These are phyloP conservation scores for Orbilia oligospora DNA, from an alignment of 2,329 filamentous ascomycete genomes.

Conservation along the genomic window DNA sequence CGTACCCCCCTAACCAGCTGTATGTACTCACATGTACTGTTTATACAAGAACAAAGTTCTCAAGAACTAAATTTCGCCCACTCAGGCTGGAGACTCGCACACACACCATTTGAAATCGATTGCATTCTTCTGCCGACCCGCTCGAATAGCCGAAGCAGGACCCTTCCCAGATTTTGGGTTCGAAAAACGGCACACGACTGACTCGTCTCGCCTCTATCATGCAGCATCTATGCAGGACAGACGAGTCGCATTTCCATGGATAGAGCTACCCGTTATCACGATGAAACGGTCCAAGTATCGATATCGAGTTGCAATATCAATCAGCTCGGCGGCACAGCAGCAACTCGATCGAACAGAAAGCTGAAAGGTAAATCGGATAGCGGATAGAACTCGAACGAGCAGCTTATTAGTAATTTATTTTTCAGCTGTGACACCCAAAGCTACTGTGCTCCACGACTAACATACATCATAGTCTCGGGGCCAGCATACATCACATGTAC, in stretches of 20 bases:
- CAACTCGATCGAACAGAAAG: not conserved
- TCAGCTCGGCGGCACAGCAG: not conserved
- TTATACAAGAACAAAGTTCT: not conserved
- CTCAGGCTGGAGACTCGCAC: conserved; percentile 2
- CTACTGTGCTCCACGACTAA: too few relatives aligned
- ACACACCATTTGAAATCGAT: conserved; percentile 29
- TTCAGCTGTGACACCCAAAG: conserved; percentile 23
- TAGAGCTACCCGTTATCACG: conserved; percentile 18
- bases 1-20: too few relatives aligned
- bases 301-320: conserved; percentile 14
- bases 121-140: conserved; percentile 40
- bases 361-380: not conserved
- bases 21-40: not conserved
- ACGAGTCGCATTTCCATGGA: conserved; percentile 7
- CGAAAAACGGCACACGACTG: conserved; percentile 30
- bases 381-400: too few relatives aligned
- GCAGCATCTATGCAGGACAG: conserved; percentile 16
- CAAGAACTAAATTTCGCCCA: conserved; percentile 10
- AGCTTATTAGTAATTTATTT: conserved; percentile 40
- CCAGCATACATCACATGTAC: not conserved
- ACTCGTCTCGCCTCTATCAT: conserved; percentile 15
- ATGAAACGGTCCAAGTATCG: conserved; percentile 17
- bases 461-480: too few relatives aligned
- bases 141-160: conserved; percentile 17
- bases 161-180: not conserved